These are phyloP conservation scores for Rachicladosporium sp. DNA, from an alignment of 2,329 filamentous ascomycete species.

Conservation along the genomic window DNA sequence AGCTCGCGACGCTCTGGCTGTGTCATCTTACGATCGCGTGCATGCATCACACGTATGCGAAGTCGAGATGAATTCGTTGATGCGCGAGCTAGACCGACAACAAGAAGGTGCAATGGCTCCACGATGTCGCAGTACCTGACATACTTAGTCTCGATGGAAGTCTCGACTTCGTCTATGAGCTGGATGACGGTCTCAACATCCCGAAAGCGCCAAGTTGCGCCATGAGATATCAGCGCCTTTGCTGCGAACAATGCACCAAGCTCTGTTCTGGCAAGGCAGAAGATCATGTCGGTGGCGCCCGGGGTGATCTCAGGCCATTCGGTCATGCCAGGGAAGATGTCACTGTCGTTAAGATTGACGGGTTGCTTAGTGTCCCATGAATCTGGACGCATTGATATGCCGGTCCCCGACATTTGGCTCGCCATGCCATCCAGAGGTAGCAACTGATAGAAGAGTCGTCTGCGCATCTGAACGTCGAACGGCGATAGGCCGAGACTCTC, in stretches of 20 bases:
- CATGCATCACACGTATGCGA: constrained; percentile 18
- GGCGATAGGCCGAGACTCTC: constrained; percentile 36
- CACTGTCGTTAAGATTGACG: constrained; percentile 24
- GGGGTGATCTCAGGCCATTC: constrained; percentile 35
- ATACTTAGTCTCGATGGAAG: constrained; percentile 29
- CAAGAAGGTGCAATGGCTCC: constrained; percentile 32
- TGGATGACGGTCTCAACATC: constrained; percentile 2
- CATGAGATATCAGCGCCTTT: constrained; percentile 2
- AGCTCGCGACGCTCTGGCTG: too few species aligned
- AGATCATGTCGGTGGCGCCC: constrained; percentile 43
- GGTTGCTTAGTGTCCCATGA: constrained; percentile 23
- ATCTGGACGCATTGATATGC: constrained; percentile 16
- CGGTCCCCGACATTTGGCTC: constrained; percentile 20
- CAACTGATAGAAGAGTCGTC: constrained; percentile 52
- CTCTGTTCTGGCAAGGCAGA: constrained; percentile 31
- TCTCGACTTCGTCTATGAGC: constrained; percentile 30
- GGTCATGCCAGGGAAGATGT: constrained; percentile 31
- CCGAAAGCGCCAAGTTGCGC: not conserved
- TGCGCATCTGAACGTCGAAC: constrained; percentile 48
- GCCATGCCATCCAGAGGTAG: constrained; percentile 41
- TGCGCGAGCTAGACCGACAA: constrained; percentile 31
- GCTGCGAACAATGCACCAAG: constrained; percentile 28
- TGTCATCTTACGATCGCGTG: too few species aligned
- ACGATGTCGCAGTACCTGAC: constrained; percentile 34
- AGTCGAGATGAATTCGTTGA: constrained; percentile 33